Evolutionary conservation across 179 eudicot species (phyloP).

Genomic region (Corrigiola litoralis): DNA sequence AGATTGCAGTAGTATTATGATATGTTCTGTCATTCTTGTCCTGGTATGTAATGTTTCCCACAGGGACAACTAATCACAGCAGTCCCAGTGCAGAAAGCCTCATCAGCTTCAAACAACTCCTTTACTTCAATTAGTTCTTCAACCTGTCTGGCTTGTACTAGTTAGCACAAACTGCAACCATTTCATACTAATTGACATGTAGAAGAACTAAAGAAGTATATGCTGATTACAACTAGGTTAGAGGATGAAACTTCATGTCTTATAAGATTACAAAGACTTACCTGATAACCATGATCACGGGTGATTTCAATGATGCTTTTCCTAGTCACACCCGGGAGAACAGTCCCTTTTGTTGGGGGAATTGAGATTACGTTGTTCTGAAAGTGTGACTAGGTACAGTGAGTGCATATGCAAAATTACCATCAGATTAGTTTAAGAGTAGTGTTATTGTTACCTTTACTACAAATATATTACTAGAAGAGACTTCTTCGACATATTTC

Average conservation of each 20-base stretch:
- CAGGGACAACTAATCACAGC: slow-evolving; percentile 66
- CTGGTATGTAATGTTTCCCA: slow-evolving; percentile 66
- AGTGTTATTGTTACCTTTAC: slow-evolving; percentile 27
- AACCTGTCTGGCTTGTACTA: slow-evolving; percentile 31
- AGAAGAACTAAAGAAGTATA: too few relatives aligned
- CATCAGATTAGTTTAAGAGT: too few relatives aligned
- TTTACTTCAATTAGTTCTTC: slow-evolving; percentile 61
- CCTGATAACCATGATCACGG: slow-evolving; percentile 33
- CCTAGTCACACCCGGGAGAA: slow-evolving; percentile 42
- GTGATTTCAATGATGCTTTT: slow-evolving; percentile 37
- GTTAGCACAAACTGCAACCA: not conserved
- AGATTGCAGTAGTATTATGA: too few relatives aligned
- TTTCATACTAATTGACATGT: not conserved
- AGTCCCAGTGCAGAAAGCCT: slow-evolving; percentile 88
- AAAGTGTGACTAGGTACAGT: too few relatives aligned
- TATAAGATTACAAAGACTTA: not conserved
- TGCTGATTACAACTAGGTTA: not conserved
- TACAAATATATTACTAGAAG: slow-evolving; percentile 33
- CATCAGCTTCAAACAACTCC: slow-evolving; percentile 65
- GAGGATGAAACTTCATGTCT: not conserved
- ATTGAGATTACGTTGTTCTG: slow-evolving; percentile 34
- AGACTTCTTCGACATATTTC: slow-evolving; percentile 37
- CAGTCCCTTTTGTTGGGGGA: slow-evolving; percentile 34
- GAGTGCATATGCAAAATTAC: too few relatives aligned
- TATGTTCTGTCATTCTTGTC: too few relatives aligned